Base-by-base conservation (phyloP, 1,284 basidiomycete genomes). In the Boletus albobrunnescens region DNA sequence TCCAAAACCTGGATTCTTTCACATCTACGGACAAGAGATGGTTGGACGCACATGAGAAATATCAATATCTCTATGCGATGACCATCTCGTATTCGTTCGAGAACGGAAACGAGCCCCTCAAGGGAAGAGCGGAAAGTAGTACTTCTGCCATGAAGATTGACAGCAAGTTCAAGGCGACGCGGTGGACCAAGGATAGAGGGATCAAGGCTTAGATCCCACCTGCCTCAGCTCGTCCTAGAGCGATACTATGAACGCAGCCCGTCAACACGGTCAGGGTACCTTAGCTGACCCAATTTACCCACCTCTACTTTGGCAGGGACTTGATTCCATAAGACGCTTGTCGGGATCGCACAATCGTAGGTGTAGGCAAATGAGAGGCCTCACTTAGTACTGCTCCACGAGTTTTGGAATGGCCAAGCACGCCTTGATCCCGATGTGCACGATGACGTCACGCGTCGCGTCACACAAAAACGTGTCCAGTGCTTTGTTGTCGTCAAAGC, bases 131-230 rank as follows among this genome's bases (percentile, higher is more conserved):
- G 4, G 58, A 63, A 41, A 57, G 63, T 6, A 58, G 59, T 2
- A 64, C 60, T 14, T 38, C 53, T 3, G 51, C 63, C 5, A 54
- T 50, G 5, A 67, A 68, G 20, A 60, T 67, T 12, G 23, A 23
- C 6, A 56, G 51, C 3, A 69, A 71, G 9, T 67, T 69, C 52
- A 55, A 64, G 22, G 67, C 71, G 2, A 64, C 55, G 0, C 54
- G 64, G 27, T 70, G 70, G 70, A 67, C 64, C 28, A 58, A 58
- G 14, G 47, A 53, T 10, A 50, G 64, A 8, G 65, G 65, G 0
- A 69, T 72, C 48, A 66, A 58, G 36, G 57, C 72, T 14, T 72
- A 73, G 36, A 60, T 71, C 13, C n/a, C n/a, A n/a, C n/a, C n/a
- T n/a, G n/a, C n/a, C n/a, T n/a, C n/a, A n/a, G n/a, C n/a, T n/a